Evolutionary conservation across 768 basidiomycete genomes (phyloP), one percentile per base, ranked within the genome.

Genomic region (Suillus luteus): DNA sequence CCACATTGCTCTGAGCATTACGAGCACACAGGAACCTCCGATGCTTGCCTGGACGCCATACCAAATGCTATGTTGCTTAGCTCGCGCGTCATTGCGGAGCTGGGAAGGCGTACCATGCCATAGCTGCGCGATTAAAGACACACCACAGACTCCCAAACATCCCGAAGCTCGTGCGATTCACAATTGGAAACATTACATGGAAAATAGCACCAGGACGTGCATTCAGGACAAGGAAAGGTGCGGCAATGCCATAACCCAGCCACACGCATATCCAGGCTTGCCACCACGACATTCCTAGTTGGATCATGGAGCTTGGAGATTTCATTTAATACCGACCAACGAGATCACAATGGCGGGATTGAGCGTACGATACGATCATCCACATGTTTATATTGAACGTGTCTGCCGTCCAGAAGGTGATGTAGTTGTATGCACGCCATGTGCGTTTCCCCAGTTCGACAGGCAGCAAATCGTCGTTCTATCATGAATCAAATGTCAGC

Each of bases 221-320:
- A 70, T 93, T 94, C 66, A 90, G 73, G 31, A 87, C 87, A 64
- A 94, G 82, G 76, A 95, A 89, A 0, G 86, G 86, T 1, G 89
- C 86, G 24, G 85, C 84, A 62, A 86, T 64, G 1, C 71, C 84
- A 72, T 80, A 90, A 54, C 80, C 86, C 41, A 89, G 67, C 88
- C 87, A 90, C 14, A 89, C 88, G 64, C 88, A 92, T 60, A 93
- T 81, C 89, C 92, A 91, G 17, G 92, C 87, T 72, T 92, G 89
- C 90, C 90, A 93, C 90, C 90, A 92, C 0, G 87, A 87, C 37
- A 92, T 81, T 3, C 88, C 88, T 35, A 86, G 75, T 65, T 88
- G 84, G 38, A 88, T 82, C 89, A 91, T 90, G 14, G 88, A 87
- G 0, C 57, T 58, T 58, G 40, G 14, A 40, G 9, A 31, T 41